These are phyloP conservation scores for Colletotrichum eremochloae DNA, from an alignment of 2,329 filamentous ascomycete genomes.

Conservation along the genomic window DNA sequence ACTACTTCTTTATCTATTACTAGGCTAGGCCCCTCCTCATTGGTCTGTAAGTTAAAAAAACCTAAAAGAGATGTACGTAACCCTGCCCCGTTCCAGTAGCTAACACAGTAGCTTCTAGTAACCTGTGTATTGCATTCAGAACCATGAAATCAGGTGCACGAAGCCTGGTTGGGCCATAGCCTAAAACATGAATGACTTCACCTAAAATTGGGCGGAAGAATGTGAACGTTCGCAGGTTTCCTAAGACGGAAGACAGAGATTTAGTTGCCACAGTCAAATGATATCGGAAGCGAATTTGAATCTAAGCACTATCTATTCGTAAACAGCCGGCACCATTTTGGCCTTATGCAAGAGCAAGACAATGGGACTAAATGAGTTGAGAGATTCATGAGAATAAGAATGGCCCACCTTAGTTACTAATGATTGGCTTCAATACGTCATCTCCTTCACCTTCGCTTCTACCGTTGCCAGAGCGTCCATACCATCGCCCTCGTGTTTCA, in stretches of 20 bases:
- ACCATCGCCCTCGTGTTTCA: conserved; percentile 23
- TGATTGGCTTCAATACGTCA: not conserved
- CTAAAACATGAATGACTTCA: too few species aligned
- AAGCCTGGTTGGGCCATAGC: too few species aligned
- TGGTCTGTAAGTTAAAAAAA: too few species aligned
- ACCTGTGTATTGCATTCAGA: too few species aligned
- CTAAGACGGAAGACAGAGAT: not conserved
- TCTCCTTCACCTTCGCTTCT: conserved; percentile 15
- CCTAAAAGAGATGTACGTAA: too few species aligned
- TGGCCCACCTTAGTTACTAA: fast-evolving
- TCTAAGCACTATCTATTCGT: not conserved
- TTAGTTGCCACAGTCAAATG: not conserved
- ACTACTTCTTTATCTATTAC: too few species aligned
- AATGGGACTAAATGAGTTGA: too few species aligned
- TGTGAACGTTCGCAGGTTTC: not conserved
- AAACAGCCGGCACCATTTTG: not conserved
- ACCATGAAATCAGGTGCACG: too few species aligned
- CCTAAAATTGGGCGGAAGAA: too few species aligned
- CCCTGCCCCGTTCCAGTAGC: too few species aligned
- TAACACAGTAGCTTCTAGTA: too few species aligned
- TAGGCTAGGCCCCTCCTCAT: too few species aligned
- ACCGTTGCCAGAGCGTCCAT: conserved; percentile 25
- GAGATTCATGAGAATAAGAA: not conserved
- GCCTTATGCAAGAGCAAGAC: not conserved
- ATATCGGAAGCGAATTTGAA: not conserved